Evolutionary conservation across 306 rosid species (phyloP).

Genomic region (Cyclanthera cordifolia): DNA sequence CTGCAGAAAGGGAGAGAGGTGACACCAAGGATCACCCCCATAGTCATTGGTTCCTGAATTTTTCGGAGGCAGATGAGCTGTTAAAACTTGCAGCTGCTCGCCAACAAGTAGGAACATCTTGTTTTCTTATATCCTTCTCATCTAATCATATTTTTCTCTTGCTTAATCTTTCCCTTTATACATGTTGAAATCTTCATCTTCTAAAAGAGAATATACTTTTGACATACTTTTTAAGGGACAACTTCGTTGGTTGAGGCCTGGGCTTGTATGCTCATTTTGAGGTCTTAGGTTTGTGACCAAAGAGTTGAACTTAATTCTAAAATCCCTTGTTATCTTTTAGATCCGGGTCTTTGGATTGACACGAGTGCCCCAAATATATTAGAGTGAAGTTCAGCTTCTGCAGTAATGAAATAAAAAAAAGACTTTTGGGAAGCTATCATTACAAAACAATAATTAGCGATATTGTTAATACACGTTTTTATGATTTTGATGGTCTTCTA

Average conservation of each 20-base stretch:
- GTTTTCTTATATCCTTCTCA: neutral
- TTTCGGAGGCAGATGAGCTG: conserved; percentile 97
- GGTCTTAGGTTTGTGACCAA: too few species aligned
- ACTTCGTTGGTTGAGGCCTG: too few species aligned
- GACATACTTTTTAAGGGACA: neutral
- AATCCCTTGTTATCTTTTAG: too few species aligned
- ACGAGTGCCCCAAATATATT: too few species aligned
- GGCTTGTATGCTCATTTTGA: too few species aligned
- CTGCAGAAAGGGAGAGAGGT: conserved; percentile 44
- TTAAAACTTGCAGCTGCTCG: conserved; percentile 90
- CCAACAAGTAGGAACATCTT: conserved; percentile 60
- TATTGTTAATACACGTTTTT: neutral
- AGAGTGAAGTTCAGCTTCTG: too few species aligned
- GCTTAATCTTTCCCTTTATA: neutral
- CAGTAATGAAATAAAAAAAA: too few species aligned
- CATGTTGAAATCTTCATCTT: neutral
- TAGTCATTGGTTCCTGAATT: conserved; percentile 86
- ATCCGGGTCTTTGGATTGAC: too few species aligned
- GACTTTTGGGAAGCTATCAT: too few species aligned
- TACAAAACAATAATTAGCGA: neutral
- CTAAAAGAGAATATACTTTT: neutral
- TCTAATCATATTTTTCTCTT: neutral
- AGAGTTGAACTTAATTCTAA: too few species aligned
- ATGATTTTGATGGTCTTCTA: neutral
- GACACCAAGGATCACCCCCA: conserved; percentile 76